Base-by-base conservation (phyloP, 2,329 filamentous ascomycete species). In the Colletotrichum magnum region DNA sequence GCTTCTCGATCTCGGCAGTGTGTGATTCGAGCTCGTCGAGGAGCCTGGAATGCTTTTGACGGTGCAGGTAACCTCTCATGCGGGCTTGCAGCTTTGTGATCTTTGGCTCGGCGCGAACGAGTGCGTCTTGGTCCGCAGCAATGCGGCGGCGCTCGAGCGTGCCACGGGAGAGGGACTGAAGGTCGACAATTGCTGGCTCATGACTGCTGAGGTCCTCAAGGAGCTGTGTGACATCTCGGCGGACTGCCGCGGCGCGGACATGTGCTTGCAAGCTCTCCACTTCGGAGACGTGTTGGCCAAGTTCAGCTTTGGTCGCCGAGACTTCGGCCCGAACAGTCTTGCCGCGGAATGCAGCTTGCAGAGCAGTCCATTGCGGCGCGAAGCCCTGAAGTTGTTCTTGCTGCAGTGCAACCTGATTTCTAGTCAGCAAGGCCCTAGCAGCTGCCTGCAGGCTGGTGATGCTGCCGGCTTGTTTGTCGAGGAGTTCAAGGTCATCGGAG, bases 11-110 rank as follows among this genome's bases (percentile, higher is more conserved):
- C 70, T 90, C 88, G 0, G 89, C 84, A 45, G 92, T 89, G 73
- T 93, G 89, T 2, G 90, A 89, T 59, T 90, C 84, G 28, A 98
- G 88, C 50, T 93, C 87, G 16, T 91, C 88, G 15, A 97, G 86
- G 52, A 95, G 85, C 2, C 86, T 83, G 56, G 83, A 81, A 43
- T 92, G 88, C 53, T 87, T 79, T 69, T 90, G 84, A 65, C 94
- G 88, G 73, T 86, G 86, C 16, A 91, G 78, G 73, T 84, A 89
- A n/a, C 91, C 93, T 72, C 93, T 87, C 28, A 88, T 87, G 52
- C 87, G 83, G 21, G 90, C 88, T 78, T 97, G 94, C 1, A 97
- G 83, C 26, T 85, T 82, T 21, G 83, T 86, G 59, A 94, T 88
- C 7, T 84, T 81, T 1, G 84, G 75, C 9, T 86, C 85, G 73